phyloP scores from a whole-genome alignment of 768 basidiomycete species.

The Rickenella mellea region DNA sequence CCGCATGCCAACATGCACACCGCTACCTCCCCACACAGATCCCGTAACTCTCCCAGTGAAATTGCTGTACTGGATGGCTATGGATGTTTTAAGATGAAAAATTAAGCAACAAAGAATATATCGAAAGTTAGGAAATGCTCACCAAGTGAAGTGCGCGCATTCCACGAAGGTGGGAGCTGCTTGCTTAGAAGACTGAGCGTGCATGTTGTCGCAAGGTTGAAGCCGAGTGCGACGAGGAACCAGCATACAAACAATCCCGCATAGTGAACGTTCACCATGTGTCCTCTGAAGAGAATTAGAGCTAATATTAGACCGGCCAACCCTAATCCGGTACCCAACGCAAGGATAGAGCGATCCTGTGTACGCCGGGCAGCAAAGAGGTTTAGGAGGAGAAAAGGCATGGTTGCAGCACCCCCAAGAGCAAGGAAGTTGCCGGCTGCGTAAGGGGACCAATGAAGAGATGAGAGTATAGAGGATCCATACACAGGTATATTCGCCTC shows the following conservation, averaged over 20 bases:
- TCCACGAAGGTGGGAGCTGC: conserved; percentile 57
- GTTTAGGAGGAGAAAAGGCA: conserved; percentile 61
- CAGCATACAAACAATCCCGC: conserved; percentile 39
- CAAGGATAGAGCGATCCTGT: conserved; percentile 53
- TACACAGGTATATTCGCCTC: conserved; percentile 62
- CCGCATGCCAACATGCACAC: conserved; percentile 47
- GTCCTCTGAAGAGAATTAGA: conserved; percentile 30
- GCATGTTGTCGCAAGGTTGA: conserved; percentile 61
- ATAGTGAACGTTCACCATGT: no score
- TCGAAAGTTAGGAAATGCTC: neutral
- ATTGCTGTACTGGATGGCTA: conserved; percentile 56
- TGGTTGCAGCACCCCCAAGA: conserved; percentile 48
- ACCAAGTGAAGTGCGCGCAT: conserved; percentile 41
- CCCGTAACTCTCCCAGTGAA: conserved; percentile 57
- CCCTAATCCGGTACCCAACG: conserved; percentile 41
- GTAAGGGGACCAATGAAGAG: conserved; percentile 49
- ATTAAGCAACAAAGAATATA: neutral
- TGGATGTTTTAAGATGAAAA: no score
- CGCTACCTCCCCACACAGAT: conserved; percentile 60
- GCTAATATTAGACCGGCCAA: conserved; percentile 42
- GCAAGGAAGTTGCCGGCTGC: conserved; percentile 64
- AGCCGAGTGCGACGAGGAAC: conserved; percentile 59
- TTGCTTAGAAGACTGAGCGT: conserved; percentile 61
- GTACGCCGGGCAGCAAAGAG: conserved; percentile 45
- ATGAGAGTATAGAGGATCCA: conserved; percentile 26